Percentiles rank a stretch among this genome's conserved stretches.
Evolutionary conservation across 768 basidiomycete genomes (phyloP).

Genomic region (Tricholoma matsutake): DNA sequence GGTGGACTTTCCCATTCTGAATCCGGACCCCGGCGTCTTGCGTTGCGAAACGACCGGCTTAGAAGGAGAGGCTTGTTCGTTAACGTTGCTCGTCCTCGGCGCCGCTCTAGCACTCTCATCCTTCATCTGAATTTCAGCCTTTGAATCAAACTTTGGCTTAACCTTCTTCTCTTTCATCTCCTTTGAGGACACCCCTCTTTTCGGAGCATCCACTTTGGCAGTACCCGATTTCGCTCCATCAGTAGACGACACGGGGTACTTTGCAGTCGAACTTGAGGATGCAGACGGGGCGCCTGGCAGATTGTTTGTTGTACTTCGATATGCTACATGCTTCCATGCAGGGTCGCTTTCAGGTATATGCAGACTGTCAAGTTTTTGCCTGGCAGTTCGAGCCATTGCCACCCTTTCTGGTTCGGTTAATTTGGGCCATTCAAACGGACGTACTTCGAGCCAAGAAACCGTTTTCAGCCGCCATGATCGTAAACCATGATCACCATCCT

Average conservation of each 20-base stretch:
- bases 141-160: conserved; percentile 40
- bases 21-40: conserved; percentile 49
- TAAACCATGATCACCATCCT: conserved; percentile 31
- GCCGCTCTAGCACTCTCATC: conserved; percentile 41
- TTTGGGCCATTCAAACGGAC: conserved; percentile 60
- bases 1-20: conserved; percentile 33
- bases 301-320: conserved; percentile 16
- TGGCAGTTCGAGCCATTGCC: conserved; percentile 50
- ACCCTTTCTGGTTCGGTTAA: conserved; percentile 47
- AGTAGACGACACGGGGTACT: conserved; percentile 3
- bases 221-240: conserved; percentile 8
- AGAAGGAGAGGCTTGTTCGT: conserved; percentile 16
- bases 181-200: conserved; percentile 45
- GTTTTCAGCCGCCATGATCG: conserved; percentile 54
- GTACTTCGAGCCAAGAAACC: conserved; percentile 62
- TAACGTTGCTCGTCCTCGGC: conserved; percentile 5
- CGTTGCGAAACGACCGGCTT: conserved; percentile 17
- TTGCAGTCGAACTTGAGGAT: conserved; percentile 14
- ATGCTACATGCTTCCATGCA: conserved; percentile 54
- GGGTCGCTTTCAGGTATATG: conserved; percentile 59
- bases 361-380: conserved; percentile 44
- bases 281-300: conserved; percentile 8
- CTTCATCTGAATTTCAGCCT: conserved; percentile 43
- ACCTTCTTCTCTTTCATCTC: conserved; percentile 46
- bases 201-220: conserved; percentile 29